Base-by-base conservation (phyloP, 2,329 filamentous ascomycete species). In the Claviceps sp. region DNA sequence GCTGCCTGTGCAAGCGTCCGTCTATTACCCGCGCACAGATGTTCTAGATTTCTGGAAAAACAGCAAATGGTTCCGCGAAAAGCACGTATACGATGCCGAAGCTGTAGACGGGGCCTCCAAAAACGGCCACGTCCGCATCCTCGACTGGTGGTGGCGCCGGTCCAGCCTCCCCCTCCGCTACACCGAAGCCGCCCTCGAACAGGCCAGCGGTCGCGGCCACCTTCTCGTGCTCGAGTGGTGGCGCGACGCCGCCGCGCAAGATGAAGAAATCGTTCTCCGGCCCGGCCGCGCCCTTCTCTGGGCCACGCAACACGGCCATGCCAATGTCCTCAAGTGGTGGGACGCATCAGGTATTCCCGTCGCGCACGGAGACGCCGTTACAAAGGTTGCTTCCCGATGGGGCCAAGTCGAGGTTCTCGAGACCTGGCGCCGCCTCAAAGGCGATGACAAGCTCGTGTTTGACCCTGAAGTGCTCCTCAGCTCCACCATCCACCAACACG, bases 181-280 rank as follows among this genome's bases (percentile, higher is more conserved):
- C 67, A 95, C 87, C 11, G 89, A 95, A 64, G 77, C 82, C 5
- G 88, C 91, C 0, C 77, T 97, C 18, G 91, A 96, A 67, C 85
- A 90, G 61, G 90, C 91, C 34, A 91, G 85, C 54, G 83, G 83
- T 3, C 85, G 88, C 61, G 89, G 90, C 7, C 86, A 93, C 57
- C 75, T 95, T n/a, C 72, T 81, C 6, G 89, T 96, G 1, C 76
- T 97, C 1, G 85, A 94, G 60, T 97, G 91, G 91, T 97, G 91
- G 91, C 87, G 87, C 59, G 78, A 84, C 54, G 82, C 84, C 0
- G 79, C 78, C 13, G 69, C 73, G 14, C 75, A 78, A 50, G 76
- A 83, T 60, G 75, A 83, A 44, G 68, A 68, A 1, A 70, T 81
- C 48, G 70, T 75, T 5, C 74, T 94, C 14, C 89, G 90, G 59